Base-by-base conservation (phyloP, 75 land plant species). In the Cunninghamia lanceolata region DNA sequence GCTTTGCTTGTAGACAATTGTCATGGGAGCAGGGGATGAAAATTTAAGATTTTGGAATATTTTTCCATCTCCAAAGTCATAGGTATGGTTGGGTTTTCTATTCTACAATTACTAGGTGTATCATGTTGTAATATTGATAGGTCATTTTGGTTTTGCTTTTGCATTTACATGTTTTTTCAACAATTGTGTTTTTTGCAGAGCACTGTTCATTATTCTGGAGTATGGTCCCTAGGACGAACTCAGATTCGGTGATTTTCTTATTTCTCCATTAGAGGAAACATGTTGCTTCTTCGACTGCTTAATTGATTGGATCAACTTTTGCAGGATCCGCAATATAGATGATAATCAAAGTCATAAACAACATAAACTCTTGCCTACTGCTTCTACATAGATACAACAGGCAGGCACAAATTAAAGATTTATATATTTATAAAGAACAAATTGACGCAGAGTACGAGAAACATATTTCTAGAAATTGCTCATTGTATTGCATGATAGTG, bases 11-110 rank as follows among this genome's bases (percentile, higher is more conserved):
- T 89, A 95, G 96, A 95, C 95, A 21, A 93, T 95, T 79, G 96
- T 95, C 70, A 95, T 94, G 9, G 96, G 96, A 38, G 95, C 96
- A 32, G 96, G 96, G 36, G 96, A 94, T 86, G 96, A 94, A 91
- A 94, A 94, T n/a, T n/a, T n/a, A n/a, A n/a, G n/a, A n/a, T n/a
- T n/a, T n/a, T n/a, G n/a, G n/a, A n/a, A n/a, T n/a, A n/a, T n/a
- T n/a, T n/a, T n/a, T n/a, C n/a, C n/a, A n/a, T n/a, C n/a, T n/a
- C n/a, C n/a, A n/a, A n/a, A n/a, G n/a, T n/a, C n/a, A n/a, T n/a
- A n/a, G n/a, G n/a, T n/a, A n/a, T n/a, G n/a, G n/a, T n/a, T n/a
- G 45, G 34, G 1, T 43, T 40, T 68, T 50, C 56, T 46, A 80
- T 85, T 4, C 9, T 45, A 70, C 36, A 66, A 46, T 34, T n/a